Percentiles rank a stretch among this genome's conserved stretches.
Conservation (phyloP, 495 filamentous ascomycete species). For the Niebla homalea region DNA sequence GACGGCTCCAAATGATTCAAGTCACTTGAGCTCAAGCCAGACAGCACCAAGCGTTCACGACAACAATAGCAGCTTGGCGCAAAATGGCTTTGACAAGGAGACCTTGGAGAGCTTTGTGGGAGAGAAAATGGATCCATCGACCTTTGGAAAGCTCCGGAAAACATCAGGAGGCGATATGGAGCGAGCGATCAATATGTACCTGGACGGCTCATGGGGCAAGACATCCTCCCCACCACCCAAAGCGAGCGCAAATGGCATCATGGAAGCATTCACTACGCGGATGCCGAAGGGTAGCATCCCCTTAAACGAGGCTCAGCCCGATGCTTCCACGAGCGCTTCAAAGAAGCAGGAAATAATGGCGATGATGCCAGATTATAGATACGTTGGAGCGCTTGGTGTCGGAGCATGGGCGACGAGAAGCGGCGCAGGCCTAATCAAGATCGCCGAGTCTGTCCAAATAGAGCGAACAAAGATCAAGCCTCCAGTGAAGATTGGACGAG, state of each 20-base stretch:
- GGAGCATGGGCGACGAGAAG: slow-evolving; percentile 87
- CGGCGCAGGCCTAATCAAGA: slow-evolving; percentile 55
- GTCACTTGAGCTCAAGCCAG: slow-evolving; percentile 5
- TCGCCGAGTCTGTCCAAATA: slow-evolving; percentile 69
- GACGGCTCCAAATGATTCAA: not conserved
- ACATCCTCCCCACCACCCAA: slow-evolving; percentile 8
- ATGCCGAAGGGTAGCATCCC: not conserved
- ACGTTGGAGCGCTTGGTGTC: slow-evolving; percentile 84
- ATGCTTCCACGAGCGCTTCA: not conserved
- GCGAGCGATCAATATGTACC: slow-evolving; percentile 69
- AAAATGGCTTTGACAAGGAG: slow-evolving; percentile 47
- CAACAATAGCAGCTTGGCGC: not conserved
- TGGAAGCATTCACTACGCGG: slow-evolving; percentile 5
- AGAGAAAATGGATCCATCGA: slow-evolving; percentile 39
- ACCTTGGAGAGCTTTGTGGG: slow-evolving; percentile 62
- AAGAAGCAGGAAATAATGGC: slow-evolving; percentile 2
- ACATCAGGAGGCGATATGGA: slow-evolving; percentile 51
- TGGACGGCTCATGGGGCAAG: slow-evolving; percentile 84
- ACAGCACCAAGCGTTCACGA: slow-evolving; percentile 1
- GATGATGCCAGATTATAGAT: slow-evolving; percentile 49
- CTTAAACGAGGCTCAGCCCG: not conserved
- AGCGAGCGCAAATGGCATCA: slow-evolving; percentile 5
- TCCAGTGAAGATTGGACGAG: slow-evolving; percentile 37
- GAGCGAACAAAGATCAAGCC: slow-evolving; percentile 69
- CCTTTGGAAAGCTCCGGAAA: slow-evolving; percentile 38